Base-by-base conservation (phyloP, 1,284 basidiomycete species). In the Puccinia polysora region DNA sequence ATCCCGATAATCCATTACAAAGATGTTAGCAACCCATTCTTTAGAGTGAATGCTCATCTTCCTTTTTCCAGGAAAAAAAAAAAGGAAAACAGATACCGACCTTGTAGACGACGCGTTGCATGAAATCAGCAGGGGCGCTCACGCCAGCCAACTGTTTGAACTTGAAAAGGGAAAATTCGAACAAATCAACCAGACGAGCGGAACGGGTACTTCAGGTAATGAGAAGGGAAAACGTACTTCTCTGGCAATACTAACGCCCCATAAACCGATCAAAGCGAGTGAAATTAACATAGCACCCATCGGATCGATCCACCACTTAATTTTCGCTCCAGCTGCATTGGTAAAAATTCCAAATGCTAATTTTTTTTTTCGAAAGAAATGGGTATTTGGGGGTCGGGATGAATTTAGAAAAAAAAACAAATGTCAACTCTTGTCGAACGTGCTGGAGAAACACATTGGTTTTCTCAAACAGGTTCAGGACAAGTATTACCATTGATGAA, bases 71-170 rank as follows among this genome's bases (percentile, higher is more conserved):
- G 32, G 10, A 6, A 12, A 10, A 14, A 30, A 30, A 30, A 25
- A 56, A 15, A 23, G n/a, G n/a, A 7, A 56, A 56, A 8, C 7
- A 56, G 28, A 34, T 8, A 56, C 76, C 78, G 12, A 79, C 81
- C 77, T 96, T 97, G 85, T 97, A 97, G 70, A 89, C 90, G 79
- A 97, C 84, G 49, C 96, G 85, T 78, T 92, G 89, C 73, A 93
- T 80, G 79, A 96, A 96, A 30, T 96, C 90, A 74, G 88, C 86
- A 5, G 92, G 88, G 1, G 95, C 95, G 1, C 91, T 88, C 80
- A 88, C 91, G 53, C 95, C 95, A 0, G 91, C 92, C 20, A 98
- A 83, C 55, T 90, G 85, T 75, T 87, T 88, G 77, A 97, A 97
- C 80, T 97, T 86, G 73, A 68, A 65, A 67, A 53, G 20, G 45